Evolutionary conservation across 2,329 filamentous ascomycete genomes (phyloP).

Genomic region (Mycogone perniciosa): DNA sequence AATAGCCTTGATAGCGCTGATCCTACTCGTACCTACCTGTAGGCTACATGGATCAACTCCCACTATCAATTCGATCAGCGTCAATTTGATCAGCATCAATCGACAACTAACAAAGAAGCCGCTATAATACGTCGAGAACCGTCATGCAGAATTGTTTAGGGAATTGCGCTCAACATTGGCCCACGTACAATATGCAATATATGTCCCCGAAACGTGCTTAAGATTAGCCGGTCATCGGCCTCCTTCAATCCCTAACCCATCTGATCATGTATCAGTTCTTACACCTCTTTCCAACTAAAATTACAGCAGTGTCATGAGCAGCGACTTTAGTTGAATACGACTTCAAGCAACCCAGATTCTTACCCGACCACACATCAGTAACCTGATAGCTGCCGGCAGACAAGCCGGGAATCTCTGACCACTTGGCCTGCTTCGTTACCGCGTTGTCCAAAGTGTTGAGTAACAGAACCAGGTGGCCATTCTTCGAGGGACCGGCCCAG

Average conservation of each 20-base stretch:
- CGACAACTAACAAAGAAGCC: too few relatives aligned
- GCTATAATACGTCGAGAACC: too few relatives aligned
- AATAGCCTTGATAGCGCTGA: too few relatives aligned
- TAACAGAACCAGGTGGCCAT: constrained; percentile 41
- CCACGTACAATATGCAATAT: too few relatives aligned
- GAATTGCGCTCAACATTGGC: too few relatives aligned
- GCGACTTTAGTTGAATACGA: constrained; percentile 23
- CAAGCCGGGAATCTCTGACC: constrained; percentile 38
- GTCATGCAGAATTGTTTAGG: too few relatives aligned
- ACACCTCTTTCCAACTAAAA: constrained; percentile 15
- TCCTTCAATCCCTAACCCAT: background rate
- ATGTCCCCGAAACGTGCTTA: background rate
- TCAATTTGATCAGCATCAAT: too few relatives aligned
- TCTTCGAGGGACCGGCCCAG: constrained; percentile 38
- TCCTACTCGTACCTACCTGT: too few relatives aligned
- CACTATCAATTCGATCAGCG: too few relatives aligned
- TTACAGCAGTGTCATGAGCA: constrained; percentile 30
- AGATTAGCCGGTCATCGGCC: too few relatives aligned
- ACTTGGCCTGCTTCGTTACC: constrained; percentile 31
- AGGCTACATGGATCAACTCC: too few relatives aligned
- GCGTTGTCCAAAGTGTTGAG: constrained; percentile 36
- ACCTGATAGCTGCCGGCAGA: constrained; percentile 29
- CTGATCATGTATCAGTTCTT: background rate
- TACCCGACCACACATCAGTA: constrained; percentile 40
- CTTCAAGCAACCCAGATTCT: constrained; percentile 31